Conservation (phyloP, 2,329 filamentous ascomycete species). For the Alternaria hordeiaustralica region DNA sequence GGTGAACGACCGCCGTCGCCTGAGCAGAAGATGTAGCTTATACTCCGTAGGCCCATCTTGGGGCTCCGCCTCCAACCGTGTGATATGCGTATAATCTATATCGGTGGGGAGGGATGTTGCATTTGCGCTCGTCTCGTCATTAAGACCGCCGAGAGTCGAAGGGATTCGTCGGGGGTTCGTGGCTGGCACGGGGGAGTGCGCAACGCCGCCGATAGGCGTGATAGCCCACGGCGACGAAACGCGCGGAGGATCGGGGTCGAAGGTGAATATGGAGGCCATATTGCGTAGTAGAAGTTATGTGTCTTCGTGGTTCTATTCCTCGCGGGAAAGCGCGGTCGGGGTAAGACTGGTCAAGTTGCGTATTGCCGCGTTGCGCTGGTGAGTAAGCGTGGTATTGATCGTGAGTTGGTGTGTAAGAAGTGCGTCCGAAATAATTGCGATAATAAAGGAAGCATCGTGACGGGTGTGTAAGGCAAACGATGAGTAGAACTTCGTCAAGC, state of each 20-base stretch:
- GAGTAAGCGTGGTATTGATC: slow-evolving; percentile 49
- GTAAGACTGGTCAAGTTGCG: slow-evolving; percentile 4
- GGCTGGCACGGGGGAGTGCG: slow-evolving; percentile 19
- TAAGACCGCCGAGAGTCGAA: slow-evolving; percentile 13
- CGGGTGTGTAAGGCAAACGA: slow-evolving; percentile 32
- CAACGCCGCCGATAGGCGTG: slow-evolving; percentile 48
- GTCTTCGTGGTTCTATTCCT: not conserved
- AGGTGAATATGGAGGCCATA: slow-evolving; percentile 97
- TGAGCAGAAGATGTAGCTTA: slow-evolving; percentile 87
- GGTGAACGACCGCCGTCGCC: slow-evolving; percentile 76
- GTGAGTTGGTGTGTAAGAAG: slow-evolving; percentile 59
- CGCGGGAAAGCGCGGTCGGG: not conserved
- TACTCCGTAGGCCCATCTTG: slow-evolving; percentile 96
- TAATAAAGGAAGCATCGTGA: slow-evolving; percentile 60
- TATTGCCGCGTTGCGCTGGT: slow-evolving; percentile 14
- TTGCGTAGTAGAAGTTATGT: not conserved
- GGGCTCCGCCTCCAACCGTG: slow-evolving; percentile 84
- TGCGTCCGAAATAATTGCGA: slow-evolving; percentile 57
- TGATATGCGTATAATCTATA: slow-evolving; percentile 57
- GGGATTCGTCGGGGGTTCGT: slow-evolving; percentile 25
- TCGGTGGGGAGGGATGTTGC: slow-evolving; percentile 6
- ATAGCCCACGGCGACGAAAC: slow-evolving; percentile 92
- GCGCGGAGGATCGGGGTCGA: slow-evolving; percentile 83
- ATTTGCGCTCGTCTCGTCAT: slow-evolving; percentile 6
- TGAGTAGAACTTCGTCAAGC: slow-evolving; percentile 28